Conservation (phyloP, 1,284 basidiomycete genomes). For the Ceraceosorus guamensis region DNA sequence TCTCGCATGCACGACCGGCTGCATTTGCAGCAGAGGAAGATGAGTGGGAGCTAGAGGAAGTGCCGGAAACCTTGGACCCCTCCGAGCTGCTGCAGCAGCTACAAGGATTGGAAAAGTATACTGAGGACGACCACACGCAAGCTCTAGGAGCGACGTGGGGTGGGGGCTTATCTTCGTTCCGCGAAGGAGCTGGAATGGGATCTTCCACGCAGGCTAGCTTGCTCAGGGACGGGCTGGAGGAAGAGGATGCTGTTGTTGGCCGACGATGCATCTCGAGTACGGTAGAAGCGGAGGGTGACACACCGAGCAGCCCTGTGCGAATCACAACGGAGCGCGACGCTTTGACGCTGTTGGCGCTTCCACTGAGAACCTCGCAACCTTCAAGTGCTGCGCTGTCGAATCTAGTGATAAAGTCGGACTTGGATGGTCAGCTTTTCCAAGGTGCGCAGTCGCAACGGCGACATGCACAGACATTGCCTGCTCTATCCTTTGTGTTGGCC, state of each 20-base stretch:
- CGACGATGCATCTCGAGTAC: conserved; percentile 29
- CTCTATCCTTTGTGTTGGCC: neutral
- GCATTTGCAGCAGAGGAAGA: conserved; percentile 25
- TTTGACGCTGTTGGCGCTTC: neutral
- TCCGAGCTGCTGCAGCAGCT: conserved; percentile 70
- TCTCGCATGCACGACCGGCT: too few species aligned
- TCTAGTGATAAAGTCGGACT: neutral
- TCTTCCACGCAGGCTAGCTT: conserved; percentile 63
- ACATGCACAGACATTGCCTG: neutral
- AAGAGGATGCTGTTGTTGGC: conserved; percentile 68
- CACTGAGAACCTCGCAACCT: too few species aligned
- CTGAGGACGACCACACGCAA: conserved; percentile 54
- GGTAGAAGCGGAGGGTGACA: neutral
- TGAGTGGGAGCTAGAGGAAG: conserved; percentile 59
- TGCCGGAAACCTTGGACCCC: conserved; percentile 80
- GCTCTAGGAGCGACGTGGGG: neutral
- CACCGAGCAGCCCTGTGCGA: neutral
- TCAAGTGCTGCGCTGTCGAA: neutral
- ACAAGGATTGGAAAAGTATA: conserved; percentile 80
- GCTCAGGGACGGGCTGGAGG: conserved; percentile 72
- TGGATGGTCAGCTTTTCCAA: neutral
- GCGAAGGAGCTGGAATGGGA: neutral
- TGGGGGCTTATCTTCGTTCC: neutral
- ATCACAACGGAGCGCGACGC: neutral
- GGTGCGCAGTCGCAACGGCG: neutral